Percentiles rank a stretch among this genome's conserved stretches.
Conservation (phyloP, 2,329 filamentous ascomycete genomes). For the Pseudopyrenochaeta lycopersici region DNA sequence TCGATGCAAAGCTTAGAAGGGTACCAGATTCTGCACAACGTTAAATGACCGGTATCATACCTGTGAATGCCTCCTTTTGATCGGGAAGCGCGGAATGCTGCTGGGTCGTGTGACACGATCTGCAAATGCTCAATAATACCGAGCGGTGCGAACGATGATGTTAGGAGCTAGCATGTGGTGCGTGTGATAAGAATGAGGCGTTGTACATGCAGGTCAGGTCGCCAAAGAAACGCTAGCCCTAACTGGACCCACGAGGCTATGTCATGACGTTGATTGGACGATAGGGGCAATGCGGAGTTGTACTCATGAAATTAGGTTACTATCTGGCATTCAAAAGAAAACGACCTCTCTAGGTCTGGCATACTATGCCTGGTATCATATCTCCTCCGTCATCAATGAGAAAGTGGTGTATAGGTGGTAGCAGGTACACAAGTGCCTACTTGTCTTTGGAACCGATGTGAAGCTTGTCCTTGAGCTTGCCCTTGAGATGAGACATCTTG, state of each 20-base stretch:
- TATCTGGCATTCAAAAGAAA: slow-evolving; percentile 9
- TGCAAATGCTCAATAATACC: background rate
- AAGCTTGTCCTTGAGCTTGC: slow-evolving; percentile 76
- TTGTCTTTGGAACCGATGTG: slow-evolving; percentile 57
- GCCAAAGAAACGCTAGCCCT: slow-evolving; percentile 23
- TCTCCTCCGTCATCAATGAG: slow-evolving; percentile 17
- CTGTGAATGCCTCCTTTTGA: background rate
- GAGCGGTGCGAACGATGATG: slow-evolving; percentile 6
- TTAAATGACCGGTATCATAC: background rate
- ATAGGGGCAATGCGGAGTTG: background rate
- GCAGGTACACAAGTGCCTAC: slow-evolving; percentile 11
- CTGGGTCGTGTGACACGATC: slow-evolving; percentile 4
- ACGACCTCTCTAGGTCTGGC: slow-evolving; percentile 7
- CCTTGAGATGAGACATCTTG: slow-evolving; percentile 63
- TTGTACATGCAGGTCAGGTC: slow-evolving; percentile 18
- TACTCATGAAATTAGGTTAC: slow-evolving; percentile 7
- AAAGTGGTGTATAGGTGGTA: background rate
- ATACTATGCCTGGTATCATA: slow-evolving; percentile 34
- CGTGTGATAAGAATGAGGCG: slow-evolving; percentile 28
- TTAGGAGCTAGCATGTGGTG: slow-evolving; percentile 20
- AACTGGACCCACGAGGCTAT: slow-evolving; percentile 25
- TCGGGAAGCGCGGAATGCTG: background rate
- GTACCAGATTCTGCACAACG: background rate
- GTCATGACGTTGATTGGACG: slow-evolving; percentile 27
- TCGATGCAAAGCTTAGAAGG: background rate